A percentile compares a stretch with the other conserved stretches of the same genome.
phyloP scores from a whole-genome alignment of 225 moss, liverwort and hornwort species.

The Pseudoscleropodium purum region DNA sequence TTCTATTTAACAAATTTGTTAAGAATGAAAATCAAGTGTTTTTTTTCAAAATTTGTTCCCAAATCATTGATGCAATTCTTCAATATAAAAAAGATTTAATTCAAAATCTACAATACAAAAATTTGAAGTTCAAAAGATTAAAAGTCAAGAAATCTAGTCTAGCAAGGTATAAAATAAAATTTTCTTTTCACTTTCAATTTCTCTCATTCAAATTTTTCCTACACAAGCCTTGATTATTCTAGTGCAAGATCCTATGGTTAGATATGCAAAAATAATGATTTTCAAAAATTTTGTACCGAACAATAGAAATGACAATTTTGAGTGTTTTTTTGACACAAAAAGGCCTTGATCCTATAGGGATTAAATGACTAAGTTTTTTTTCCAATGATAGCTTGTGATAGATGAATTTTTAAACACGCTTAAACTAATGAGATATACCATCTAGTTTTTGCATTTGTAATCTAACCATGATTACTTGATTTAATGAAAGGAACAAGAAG shows the following conservation, averaged over 20 bases:
- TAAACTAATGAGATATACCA: background rate
- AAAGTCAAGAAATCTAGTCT: too few relatives aligned
- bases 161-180: too few relatives aligned
- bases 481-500: background rate
- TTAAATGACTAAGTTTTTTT: background rate
- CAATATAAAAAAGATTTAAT: too few relatives aligned
- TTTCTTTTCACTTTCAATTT: too few relatives aligned
- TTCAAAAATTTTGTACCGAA: too few relatives aligned
- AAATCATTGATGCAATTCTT: too few relatives aligned
- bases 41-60: too few relatives aligned
- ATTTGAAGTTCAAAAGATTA: background rate
- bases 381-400: background rate
- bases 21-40: background rate
- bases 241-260: background rate
- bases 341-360: too few relatives aligned
- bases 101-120: too few relatives aligned
- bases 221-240: rapidly evolving
- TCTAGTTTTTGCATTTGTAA: background rate
- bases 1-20: too few relatives aligned
- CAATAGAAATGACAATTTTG: background rate
- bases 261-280: background rate
- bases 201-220: background rate
- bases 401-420: background rate
- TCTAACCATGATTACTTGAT: background rate
- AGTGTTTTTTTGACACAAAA: too few relatives aligned